phyloP scores from a whole-genome alignment of 495 filamentous ascomycete species.

The Aspergillus sclerotiicarbonarius region DNA sequence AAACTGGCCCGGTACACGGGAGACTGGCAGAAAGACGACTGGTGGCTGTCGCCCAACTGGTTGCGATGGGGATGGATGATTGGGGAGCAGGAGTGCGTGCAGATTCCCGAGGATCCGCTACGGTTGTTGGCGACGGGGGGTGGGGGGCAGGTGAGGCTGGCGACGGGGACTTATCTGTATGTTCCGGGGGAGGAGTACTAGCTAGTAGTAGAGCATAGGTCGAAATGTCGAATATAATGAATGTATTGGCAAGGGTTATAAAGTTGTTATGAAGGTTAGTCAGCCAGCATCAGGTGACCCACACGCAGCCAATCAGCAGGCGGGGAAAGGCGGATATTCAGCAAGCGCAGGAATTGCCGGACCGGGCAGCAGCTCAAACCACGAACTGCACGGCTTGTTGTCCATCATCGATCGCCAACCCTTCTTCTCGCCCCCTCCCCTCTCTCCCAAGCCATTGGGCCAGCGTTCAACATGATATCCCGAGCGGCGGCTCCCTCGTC shows the following conservation, averaged over 20 bases:
- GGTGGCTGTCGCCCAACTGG: conserved; percentile 45
- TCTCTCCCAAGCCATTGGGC: conserved; percentile 32
- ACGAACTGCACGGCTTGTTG: conserved; percentile 13
- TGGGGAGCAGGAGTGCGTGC: conserved; percentile 38
- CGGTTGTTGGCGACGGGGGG: conserved; percentile 23
- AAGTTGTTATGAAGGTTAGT: too few species aligned
- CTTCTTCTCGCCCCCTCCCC: conserved; percentile 24
- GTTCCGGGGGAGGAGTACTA: conserved; percentile 29
- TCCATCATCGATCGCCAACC: conserved; percentile 18
- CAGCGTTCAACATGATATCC: conserved; percentile 48
- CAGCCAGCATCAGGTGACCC: conserved; percentile 30
- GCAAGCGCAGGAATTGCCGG: conserved; percentile 47
- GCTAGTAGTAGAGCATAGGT: neutral
- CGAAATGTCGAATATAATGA: too few species aligned
- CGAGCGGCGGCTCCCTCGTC: conserved; percentile 50
- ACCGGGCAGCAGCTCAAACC: conserved; percentile 23
- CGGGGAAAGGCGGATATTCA: conserved; percentile 47
- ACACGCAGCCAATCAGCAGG: conserved; percentile 32
- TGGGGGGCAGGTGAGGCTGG: conserved; percentile 23
- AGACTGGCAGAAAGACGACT: conserved; percentile 21
- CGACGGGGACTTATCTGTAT: conserved; percentile 41
- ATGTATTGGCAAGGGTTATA: too few species aligned
- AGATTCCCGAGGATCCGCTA: conserved; percentile 39
- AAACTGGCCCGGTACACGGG: conserved; percentile 19
- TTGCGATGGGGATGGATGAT: conserved; percentile 43